Percentiles rank a stretch among this genome's conserved stretches.
These are phyloP conservation scores for Diplodia intermedia DNA, from an alignment of 2,329 filamentous ascomycete species.

Conservation along the genomic window DNA sequence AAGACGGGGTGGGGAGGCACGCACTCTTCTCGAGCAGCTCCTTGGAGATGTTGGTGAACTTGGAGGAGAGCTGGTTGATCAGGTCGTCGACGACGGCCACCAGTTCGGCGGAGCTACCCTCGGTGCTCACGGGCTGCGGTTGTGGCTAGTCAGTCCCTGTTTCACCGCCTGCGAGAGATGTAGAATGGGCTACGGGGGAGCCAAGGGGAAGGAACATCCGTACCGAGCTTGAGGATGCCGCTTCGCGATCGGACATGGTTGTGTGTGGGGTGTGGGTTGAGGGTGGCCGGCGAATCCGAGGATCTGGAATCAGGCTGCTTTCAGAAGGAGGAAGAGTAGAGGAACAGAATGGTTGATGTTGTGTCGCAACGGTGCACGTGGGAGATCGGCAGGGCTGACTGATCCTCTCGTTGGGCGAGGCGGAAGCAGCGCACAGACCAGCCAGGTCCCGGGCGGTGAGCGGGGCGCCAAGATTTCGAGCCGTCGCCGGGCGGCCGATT, in stretches of 20 bases:
- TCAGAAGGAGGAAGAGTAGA: not conserved
- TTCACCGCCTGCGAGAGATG: not conserved
- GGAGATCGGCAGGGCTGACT: conserved; percentile 19
- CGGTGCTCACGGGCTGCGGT: not conserved
- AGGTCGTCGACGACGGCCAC: conserved; percentile 84
- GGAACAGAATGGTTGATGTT: not conserved
- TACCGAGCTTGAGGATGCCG: conserved; percentile 28
- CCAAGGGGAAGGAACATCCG: conserved; percentile 7
- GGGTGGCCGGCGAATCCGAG: not conserved
- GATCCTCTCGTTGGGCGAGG: not conserved
- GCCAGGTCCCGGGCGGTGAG: conserved; percentile 40
- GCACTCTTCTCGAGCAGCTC: conserved; percentile 89
- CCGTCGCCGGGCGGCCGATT: conserved; percentile 36
- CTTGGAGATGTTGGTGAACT: conserved; percentile 82
- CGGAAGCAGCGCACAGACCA: conserved; percentile 40
- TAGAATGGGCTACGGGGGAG: not conserved
- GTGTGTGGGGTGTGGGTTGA: no score
- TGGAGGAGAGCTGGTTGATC: conserved; percentile 80
- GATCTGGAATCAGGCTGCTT: no score
- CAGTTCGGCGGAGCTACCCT: conserved; percentile 62
- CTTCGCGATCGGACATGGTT: conserved; percentile 34
- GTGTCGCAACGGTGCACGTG: not conserved
- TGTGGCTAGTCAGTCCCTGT: not conserved
- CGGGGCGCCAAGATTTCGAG: conserved; percentile 38
- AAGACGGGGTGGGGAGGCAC: conserved; percentile 43